Evolutionary conservation across 176 grass and related monocot species (phyloP).

Genomic region (Luzula sylvatica): DNA sequence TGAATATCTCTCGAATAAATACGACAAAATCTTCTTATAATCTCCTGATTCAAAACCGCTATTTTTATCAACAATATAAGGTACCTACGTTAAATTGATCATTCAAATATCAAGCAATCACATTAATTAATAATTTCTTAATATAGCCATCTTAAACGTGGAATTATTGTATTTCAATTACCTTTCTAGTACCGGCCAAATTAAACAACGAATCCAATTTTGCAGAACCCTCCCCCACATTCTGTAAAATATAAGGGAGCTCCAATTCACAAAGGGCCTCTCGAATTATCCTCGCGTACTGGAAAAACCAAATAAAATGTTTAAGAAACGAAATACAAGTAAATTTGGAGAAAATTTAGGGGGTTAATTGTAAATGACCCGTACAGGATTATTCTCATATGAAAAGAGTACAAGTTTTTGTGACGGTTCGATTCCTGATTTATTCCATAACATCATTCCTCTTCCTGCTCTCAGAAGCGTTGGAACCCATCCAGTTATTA

Average conservation of each 20-base stretch:
- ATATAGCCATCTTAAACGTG: no score
- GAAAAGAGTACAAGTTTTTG: slow-evolving; percentile 80
- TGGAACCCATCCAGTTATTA: slow-evolving; percentile 87
- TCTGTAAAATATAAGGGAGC: slow-evolving; percentile 82
- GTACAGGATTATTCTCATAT: slow-evolving; percentile 80
- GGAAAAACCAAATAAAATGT: slow-evolving; percentile 6
- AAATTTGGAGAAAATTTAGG: no score
- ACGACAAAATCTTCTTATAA: slow-evolving; percentile 49
- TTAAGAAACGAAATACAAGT: neutral
- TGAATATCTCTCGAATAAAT: slow-evolving; percentile 70
- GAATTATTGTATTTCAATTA: slow-evolving; percentile 15
- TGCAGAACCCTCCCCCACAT: slow-evolving; percentile 58
- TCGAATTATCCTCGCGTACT: slow-evolving; percentile 78
- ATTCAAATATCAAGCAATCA: neutral
- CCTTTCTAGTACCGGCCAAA: slow-evolving; percentile 48
- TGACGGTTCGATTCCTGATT: slow-evolving; percentile 46
- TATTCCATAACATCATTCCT: slow-evolving; percentile 79
- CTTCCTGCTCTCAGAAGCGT: slow-evolving; percentile 80
- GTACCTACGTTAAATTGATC: slow-evolving; percentile 52
- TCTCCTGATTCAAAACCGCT: slow-evolving; percentile 57
- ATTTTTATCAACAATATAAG: slow-evolving; percentile 65
- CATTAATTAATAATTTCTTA: no score
- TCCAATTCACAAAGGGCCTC: slow-evolving; percentile 91
- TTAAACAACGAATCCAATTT: slow-evolving; percentile 43
- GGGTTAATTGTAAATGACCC: neutral